phyloP scores from a whole-genome alignment of 371 early-diverging fungal species.

The Phascolomyces articulosus region DNA sequence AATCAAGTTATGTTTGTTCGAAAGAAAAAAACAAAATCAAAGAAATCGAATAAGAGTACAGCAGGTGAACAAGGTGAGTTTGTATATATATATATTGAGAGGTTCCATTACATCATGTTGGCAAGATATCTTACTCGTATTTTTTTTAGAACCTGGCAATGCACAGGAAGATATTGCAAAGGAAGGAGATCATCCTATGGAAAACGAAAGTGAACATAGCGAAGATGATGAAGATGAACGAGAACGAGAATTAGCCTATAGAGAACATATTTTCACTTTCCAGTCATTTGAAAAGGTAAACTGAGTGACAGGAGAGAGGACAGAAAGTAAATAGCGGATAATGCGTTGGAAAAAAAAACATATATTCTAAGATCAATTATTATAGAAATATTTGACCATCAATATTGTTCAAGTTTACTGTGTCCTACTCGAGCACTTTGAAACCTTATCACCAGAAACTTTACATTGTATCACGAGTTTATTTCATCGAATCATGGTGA shows the following conservation, averaged over 20 bases:
- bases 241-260: constrained; percentile 29
- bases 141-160: not conserved
- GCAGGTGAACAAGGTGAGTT: constrained; percentile 9
- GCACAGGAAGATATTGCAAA: not conserved
- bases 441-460: constrained; percentile 45
- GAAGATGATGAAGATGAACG: constrained; percentile 36
- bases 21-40: constrained; percentile 26
- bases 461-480: constrained; percentile 58
- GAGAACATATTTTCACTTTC: constrained; percentile 61
- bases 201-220: constrained; percentile 22
- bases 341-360: too few species aligned
- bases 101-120: too few species aligned
- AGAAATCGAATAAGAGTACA: constrained; percentile 5
- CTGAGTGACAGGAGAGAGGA: not conserved
- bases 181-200: too few species aligned
- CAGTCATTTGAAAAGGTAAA: constrained; percentile 63
- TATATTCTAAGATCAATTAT: not conserved
- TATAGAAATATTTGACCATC: constrained; percentile 57
- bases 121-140: not conserved
- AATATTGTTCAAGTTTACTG: constrained; percentile 59
- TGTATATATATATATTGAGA: too few species aligned
- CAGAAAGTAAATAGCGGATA: too few species aligned
- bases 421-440: constrained; percentile 51
- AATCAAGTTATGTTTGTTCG: constrained; percentile 56
- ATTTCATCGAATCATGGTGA: constrained; percentile 75